Evolutionary conservation across 1,284 basidiomycete species (phyloP).

Genomic region (Cutaneotrichosporon arboriforme): DNA sequence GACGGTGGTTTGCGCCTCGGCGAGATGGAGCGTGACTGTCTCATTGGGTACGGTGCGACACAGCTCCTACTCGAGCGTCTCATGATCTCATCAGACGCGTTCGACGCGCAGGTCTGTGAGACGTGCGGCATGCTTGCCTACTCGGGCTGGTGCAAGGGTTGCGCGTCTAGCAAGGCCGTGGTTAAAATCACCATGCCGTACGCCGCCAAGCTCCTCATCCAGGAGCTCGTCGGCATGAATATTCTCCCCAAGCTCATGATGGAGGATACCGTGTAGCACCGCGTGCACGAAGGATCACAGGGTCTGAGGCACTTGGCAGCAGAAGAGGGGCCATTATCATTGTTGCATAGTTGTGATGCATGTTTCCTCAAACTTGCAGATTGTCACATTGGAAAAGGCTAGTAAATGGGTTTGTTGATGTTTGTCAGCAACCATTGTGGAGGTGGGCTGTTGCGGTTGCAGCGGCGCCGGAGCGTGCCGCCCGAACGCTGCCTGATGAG

Average conservation of each 20-base stretch:
- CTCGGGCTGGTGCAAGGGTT: constrained; percentile 85
- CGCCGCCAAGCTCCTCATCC: constrained; percentile 93
- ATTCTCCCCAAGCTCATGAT: constrained; percentile 78
- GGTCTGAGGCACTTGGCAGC: too few relatives aligned
- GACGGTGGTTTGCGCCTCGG: constrained; percentile 96
- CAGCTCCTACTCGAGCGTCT: constrained; percentile 91
- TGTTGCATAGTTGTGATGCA: too few relatives aligned
- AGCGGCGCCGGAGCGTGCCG: too few relatives aligned
- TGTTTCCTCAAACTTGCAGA: too few relatives aligned
- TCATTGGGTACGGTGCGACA: constrained; percentile 93
- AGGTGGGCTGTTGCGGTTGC: too few relatives aligned
- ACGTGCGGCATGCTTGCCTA: constrained; percentile 94
- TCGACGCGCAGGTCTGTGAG: constrained; percentile 94
- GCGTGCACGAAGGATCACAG: too few relatives aligned
- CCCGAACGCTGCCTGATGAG: too few relatives aligned
- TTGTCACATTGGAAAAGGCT: too few relatives aligned
- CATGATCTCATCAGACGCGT: constrained; percentile 97
- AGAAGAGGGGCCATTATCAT: too few relatives aligned
- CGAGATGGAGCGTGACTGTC: constrained; percentile 97
- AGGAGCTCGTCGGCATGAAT: constrained; percentile 97
- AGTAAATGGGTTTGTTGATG: too few relatives aligned
- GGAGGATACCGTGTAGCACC: constrained; percentile 52
- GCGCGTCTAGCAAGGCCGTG: constrained; percentile 94
- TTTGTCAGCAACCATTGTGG: too few relatives aligned
- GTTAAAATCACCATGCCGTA: constrained; percentile 97